A percentile compares a stretch with the other conserved stretches of the same genome.
phyloP scores from a whole-genome alignment of 176 grass and related monocot genomes.

The Lolium multiflorum region DNA sequence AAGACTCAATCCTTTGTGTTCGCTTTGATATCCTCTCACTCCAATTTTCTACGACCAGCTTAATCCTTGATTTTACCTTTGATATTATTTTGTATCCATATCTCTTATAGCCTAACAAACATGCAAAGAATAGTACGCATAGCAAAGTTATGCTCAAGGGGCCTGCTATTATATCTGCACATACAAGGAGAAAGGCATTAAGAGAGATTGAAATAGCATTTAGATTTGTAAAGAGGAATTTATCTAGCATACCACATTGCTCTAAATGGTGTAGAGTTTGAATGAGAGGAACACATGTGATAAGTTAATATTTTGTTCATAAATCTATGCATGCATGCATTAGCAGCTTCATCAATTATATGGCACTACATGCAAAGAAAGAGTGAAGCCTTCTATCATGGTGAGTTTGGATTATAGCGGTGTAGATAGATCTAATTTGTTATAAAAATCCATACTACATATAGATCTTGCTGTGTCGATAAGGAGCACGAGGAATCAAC shows the following conservation, averaged over 20 bases:
- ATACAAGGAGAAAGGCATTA: not conserved
- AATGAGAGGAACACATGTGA: not conserved
- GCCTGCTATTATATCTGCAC: constrained; percentile 37
- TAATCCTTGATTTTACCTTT: not conserved
- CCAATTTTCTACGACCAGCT: not conserved
- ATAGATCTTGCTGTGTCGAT: no score
- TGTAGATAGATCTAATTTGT: no score
- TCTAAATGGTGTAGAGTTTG: not conserved
- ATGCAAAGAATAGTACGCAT: not conserved
- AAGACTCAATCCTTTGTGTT: not conserved
- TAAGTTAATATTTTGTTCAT: not conserved
- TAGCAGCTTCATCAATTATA: no score
- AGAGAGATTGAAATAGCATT: not conserved
- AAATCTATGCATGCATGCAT: no score
- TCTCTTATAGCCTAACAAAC: constrained; percentile 1
- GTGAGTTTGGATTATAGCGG: no score
- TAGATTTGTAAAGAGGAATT: not conserved
- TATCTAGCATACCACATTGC: not conserved
- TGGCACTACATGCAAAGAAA: no score
- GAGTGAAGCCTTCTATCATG: no score
- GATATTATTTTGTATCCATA: not conserved
- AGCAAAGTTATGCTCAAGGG: not conserved
- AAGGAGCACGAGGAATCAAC: no score
- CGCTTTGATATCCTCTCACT: not conserved
- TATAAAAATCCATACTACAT: no score